These are phyloP conservation scores for Mortierella sp. DNA, from an alignment of 371 early-diverging fungal genomes.

Conservation along the genomic window DNA sequence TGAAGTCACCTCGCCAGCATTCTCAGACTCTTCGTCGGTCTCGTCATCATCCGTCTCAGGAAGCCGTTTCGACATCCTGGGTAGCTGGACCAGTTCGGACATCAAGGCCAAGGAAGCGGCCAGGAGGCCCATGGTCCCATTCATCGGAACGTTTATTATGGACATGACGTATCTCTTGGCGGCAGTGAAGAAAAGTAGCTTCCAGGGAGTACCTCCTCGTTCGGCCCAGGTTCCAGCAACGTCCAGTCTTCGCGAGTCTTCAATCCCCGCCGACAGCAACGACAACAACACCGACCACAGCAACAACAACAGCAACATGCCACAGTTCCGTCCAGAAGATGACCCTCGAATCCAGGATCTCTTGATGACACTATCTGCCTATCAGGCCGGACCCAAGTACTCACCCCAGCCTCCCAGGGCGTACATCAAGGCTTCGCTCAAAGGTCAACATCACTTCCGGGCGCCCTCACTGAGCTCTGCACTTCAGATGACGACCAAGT, in stretches of 20 bases:
- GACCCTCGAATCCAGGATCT: slow-evolving; percentile 71
- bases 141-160: slow-evolving; percentile 84
- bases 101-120: slow-evolving; percentile 46
- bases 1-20: slow-evolving; percentile 22
- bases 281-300: background rate
- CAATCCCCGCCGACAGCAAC: background rate
- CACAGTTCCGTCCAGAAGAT: slow-evolving; percentile 56
- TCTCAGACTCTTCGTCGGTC: slow-evolving; percentile 39
- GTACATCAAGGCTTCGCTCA: slow-evolving; percentile 69
- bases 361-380: slow-evolving; percentile 66
- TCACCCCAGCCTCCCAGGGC: slow-evolving; percentile 65
- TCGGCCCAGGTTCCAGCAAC: slow-evolving; percentile 47
- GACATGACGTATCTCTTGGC: slow-evolving; percentile 85
- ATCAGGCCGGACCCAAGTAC: slow-evolving; percentile 76
- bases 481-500: slow-evolving; percentile 69
- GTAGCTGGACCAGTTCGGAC: slow-evolving; percentile 37
- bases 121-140: slow-evolving; percentile 79
- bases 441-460: slow-evolving; percentile 61
- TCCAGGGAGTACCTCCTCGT: slow-evolving; percentile 15
- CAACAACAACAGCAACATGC: background rate
- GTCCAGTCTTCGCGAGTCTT: slow-evolving; percentile 44
- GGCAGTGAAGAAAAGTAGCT: slow-evolving; percentile 66
- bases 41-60: slow-evolving; percentile 28
- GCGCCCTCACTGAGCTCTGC: slow-evolving; percentile 67
- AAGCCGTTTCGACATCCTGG: slow-evolving; percentile 61